Base-by-base conservation (phyloP, 2,329 filamentous ascomycete genomes). In the Emmonsiellopsis sp. region DNA sequence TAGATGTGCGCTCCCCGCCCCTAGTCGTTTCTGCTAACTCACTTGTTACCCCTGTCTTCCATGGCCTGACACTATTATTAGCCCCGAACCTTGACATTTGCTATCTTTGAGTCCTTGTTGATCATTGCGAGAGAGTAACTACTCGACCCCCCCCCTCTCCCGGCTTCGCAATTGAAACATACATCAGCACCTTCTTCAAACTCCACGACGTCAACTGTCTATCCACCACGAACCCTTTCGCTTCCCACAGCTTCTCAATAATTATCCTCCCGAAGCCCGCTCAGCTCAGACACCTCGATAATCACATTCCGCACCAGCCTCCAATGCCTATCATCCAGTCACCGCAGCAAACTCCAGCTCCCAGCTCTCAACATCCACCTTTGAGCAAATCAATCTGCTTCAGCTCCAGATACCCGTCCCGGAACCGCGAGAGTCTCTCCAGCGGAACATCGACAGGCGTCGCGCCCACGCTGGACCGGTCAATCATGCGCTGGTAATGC, bases 351-450 rank as follows among this genome's bases (percentile, higher is more conserved):
- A 2, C 17, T 57, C 58, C 13, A 65, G 45, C 47, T 65, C 62
- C 5, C 47, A 55, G 11, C 61, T 58, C 51, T 64, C 62, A 5
- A 65, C 61, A 39, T 65, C 63, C 13, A 64, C 54, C 53, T 65
- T 65, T 65, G 47, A 65, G 52, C n/a, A 65, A 42, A 43, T 64
- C 61, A 39, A 64, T 60, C 6, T 52, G 49, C 9, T 45, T 46
- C 27, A 62, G 21, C 11, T 51, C 56, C 2, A 47, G 39, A 39
- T 39, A 39, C 27, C 46, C 13, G 6, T 54, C 37, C 45, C 62
- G 42, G 13, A 64, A 57, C 9, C 50, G 45, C 3, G 62, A 62
- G 3, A 64, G 58, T 32, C 54, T 37, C 49, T 58, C 42, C 5
- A 62, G 32, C 3, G 51, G 21, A 6, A 63, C 56, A 5, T 54